Evolutionary conservation across 1,284 basidiomycete species (phyloP).

Genomic region (Grifola frondosa): DNA sequence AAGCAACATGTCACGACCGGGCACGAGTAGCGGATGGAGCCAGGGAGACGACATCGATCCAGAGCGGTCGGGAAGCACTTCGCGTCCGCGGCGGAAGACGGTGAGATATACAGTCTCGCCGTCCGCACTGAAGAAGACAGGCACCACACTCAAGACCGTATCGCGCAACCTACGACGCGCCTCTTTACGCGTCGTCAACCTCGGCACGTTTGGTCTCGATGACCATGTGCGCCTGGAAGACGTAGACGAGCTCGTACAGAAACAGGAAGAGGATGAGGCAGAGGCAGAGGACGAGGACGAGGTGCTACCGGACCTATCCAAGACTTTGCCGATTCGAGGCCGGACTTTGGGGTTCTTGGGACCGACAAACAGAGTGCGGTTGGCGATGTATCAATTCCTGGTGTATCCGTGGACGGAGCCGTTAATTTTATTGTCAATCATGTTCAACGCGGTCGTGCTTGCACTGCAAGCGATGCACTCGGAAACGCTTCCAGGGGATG

Average conservation of each 20-base stretch:
- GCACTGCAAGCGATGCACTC: slow-evolving; percentile 75
- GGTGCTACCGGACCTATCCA: slow-evolving; percentile 45
- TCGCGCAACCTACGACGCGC: slow-evolving; percentile 64
- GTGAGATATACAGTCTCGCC: slow-evolving; percentile 50
- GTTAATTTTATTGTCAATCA: slow-evolving; percentile 78
- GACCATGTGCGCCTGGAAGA: slow-evolving; percentile 58
- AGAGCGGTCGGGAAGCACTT: slow-evolving; percentile 34
- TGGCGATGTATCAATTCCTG: slow-evolving; percentile 65
- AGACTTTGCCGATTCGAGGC: slow-evolving; percentile 65
- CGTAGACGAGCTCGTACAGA: slow-evolving; percentile 34
- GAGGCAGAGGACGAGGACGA: slow-evolving; percentile 31
- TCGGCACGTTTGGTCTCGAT: slow-evolving; percentile 64
- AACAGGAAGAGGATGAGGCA: slow-evolving; percentile 32
- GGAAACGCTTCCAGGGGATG: slow-evolving; percentile 47
- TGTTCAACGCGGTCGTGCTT: slow-evolving; percentile 82
- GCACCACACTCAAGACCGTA: slow-evolving; percentile 55
- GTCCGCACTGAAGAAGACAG: slow-evolving; percentile 59
- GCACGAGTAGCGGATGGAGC: slow-evolving; percentile 30
- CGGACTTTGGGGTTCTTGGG: slow-evolving; percentile 80
- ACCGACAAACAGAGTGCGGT: slow-evolving; percentile 62
- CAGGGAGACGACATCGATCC: slow-evolving; percentile 29
- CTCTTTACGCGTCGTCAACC: slow-evolving; percentile 82
- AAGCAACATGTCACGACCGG: slow-evolving; percentile 44
- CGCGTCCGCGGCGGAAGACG: slow-evolving; percentile 43
- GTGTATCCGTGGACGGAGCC: slow-evolving; percentile 87